phyloP scores from a whole-genome alignment of 129 eudicot genomes.

The Flaveria bidentis region DNA sequence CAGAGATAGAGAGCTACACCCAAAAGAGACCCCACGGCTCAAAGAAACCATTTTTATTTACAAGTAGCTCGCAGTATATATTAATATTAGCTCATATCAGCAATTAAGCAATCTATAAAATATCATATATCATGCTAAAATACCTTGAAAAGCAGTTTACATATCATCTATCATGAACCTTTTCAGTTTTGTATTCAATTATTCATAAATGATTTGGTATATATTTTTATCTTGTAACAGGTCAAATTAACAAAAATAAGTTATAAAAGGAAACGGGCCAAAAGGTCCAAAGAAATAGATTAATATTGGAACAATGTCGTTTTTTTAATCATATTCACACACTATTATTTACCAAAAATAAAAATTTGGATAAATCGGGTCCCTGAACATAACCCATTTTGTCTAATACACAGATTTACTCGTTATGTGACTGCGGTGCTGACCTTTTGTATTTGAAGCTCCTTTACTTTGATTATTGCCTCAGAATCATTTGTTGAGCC shows the following conservation, averaged over 20 bases:
- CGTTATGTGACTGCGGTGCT: not conserved
- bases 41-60: too few species aligned
- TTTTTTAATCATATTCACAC: not conserved
- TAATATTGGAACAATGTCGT: not conserved
- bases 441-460: constrained; percentile 72
- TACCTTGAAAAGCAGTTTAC: not conserved
- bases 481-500: constrained; percentile 33
- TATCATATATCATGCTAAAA: not conserved
- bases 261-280: not conserved
- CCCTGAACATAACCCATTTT: not conserved
- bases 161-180: not conserved
- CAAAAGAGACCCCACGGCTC: too few species aligned
- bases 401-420: not conserved
- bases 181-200: not conserved
- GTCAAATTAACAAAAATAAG: not conserved
- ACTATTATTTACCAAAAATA: not conserved
- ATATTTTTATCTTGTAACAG: not conserved
- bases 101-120: not conserved
- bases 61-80: too few species aligned
- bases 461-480: constrained; percentile 56
- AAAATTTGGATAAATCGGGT: not conserved
- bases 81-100: too few species aligned
- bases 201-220: not conserved
- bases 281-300: not conserved
- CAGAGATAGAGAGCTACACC: too few species aligned